Percentiles rank a stretch among this genome's conserved stretches.
These are phyloP conservation scores for Adiantum capillusveneris DNA, from an alignment of 75 land plant species.

Conservation along the genomic window DNA sequence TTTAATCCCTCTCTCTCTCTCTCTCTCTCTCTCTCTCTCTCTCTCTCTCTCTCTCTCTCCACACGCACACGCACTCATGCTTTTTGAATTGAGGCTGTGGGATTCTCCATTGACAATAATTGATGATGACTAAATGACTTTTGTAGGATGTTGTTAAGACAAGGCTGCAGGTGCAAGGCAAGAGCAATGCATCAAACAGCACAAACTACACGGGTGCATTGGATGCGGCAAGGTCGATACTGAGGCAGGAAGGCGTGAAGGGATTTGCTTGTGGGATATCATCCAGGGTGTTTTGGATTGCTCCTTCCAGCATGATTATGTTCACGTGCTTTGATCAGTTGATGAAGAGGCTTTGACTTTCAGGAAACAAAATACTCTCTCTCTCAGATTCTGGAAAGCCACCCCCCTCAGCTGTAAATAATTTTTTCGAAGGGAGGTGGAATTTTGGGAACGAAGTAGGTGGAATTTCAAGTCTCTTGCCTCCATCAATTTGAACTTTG, in stretches of 20 bases:
- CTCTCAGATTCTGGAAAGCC: too few species aligned
- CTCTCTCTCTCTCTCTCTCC: background rate
- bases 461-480: too few species aligned
- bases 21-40: constrained; percentile 1
- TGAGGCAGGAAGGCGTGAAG: constrained; percentile 18
- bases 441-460: too few species aligned
- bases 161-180: constrained; percentile 34
- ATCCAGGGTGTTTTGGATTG: constrained; percentile 31
- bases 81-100: too few species aligned
- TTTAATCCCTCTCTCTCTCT: background rate
- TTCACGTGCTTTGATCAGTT: constrained; percentile 34
- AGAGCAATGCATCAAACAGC: constrained; percentile 17
- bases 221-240: constrained; percentile 27
- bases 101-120: too few species aligned
- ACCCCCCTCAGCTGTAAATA: too few species aligned
- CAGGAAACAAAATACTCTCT: too few species aligned
- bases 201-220: constrained; percentile 25
- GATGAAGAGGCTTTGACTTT: constrained; percentile 18
- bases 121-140: too few species aligned
- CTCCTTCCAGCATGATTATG: constrained; percentile 32
- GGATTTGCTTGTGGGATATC: constrained; percentile 30
- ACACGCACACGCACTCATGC: constrained; percentile 5
- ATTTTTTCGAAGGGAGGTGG: too few species aligned
- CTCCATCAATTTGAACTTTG: too few species aligned
- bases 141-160: constrained; percentile 34